These are phyloP conservation scores for Trypanosoma lewisi DNA, from an alignment of 208 protist genomes.

Conservation along the genomic window DNA sequence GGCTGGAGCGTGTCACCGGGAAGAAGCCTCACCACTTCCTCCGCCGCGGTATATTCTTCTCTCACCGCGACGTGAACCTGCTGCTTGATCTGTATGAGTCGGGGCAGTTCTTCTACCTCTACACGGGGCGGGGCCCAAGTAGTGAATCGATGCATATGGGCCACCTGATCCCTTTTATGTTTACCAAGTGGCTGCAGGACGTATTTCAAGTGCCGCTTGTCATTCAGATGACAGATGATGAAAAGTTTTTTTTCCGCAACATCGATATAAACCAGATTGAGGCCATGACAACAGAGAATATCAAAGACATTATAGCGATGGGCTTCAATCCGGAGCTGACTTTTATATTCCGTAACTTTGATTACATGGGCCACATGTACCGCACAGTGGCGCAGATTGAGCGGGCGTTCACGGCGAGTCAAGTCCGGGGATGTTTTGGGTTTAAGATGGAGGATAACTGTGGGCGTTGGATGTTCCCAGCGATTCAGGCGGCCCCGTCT, in stretches of 20 bases:
- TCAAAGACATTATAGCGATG: slow-evolving; percentile 99
- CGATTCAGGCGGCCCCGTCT: slow-evolving; percentile 97
- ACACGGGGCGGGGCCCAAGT: slow-evolving; percentile 99
- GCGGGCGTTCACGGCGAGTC: slow-evolving; percentile 93
- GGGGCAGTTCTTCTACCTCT: slow-evolving; percentile 98
- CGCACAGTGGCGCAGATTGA: slow-evolving; percentile 94
- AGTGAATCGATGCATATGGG: slow-evolving; percentile 98
- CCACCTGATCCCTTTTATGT: slow-evolving; percentile 99
- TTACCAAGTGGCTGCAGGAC: slow-evolving; percentile 99
- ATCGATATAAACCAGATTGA: slow-evolving; percentile 93
- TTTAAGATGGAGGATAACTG: slow-evolving; percentile 96
- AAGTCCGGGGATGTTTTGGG: slow-evolving; percentile 95
- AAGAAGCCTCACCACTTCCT: slow-evolving; percentile 88
- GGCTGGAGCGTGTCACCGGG: slow-evolving; percentile 86
- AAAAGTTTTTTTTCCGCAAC: slow-evolving; percentile 99
- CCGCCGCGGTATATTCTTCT: slow-evolving; percentile 97
- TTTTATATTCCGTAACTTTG: slow-evolving; percentile 99
- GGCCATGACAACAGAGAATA: slow-evolving; percentile 94
- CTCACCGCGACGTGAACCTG: slow-evolving; percentile 97
- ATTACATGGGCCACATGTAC: slow-evolving; percentile 97
- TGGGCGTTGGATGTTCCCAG: slow-evolving; percentile 97
- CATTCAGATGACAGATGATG: slow-evolving; percentile 99
- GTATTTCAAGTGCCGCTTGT: slow-evolving; percentile 98
- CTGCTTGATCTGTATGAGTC: slow-evolving; percentile 97
- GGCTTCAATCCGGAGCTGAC: slow-evolving; percentile 99